A percentile compares a stretch with the other conserved stretches of the same genome.
phyloP scores from a whole-genome alignment of 2,329 filamentous ascomycete species.

The Aspergillus sp. region DNA sequence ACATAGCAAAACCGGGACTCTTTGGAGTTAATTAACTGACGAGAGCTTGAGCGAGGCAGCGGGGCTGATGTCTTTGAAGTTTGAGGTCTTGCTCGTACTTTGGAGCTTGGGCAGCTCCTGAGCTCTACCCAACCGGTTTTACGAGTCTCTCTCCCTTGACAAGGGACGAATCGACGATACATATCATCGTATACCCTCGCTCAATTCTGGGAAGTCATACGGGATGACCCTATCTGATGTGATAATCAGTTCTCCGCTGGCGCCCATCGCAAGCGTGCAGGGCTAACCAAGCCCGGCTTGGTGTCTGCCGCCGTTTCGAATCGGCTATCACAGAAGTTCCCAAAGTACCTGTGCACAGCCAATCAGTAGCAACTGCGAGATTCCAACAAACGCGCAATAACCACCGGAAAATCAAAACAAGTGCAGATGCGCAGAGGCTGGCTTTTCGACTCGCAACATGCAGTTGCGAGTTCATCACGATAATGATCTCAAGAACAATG shows the following conservation, averaged over 20 bases:
- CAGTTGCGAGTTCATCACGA: background rate
- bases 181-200: background rate
- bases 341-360: background rate
- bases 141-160: background rate
- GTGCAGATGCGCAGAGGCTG: background rate
- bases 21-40: background rate
- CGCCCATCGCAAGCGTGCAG: background rate
- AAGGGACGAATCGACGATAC: background rate
- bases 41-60: constrained; percentile 12
- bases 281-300: background rate
- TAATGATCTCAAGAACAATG: background rate
- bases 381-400: background rate
- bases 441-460: background rate
- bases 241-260: background rate
- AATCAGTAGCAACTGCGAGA: background rate
- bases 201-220: background rate
- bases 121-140: background rate
- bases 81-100: background rate
- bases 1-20: background rate
- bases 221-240: background rate
- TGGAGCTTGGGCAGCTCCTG: background rate
- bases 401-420: background rate
- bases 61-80: background rate
- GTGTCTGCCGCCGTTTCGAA: background rate
- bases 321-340: constrained; percentile 7